phyloP scores from a whole-genome alignment of 371 early-diverging fungal species.

The Fennellomyces sp. region DNA sequence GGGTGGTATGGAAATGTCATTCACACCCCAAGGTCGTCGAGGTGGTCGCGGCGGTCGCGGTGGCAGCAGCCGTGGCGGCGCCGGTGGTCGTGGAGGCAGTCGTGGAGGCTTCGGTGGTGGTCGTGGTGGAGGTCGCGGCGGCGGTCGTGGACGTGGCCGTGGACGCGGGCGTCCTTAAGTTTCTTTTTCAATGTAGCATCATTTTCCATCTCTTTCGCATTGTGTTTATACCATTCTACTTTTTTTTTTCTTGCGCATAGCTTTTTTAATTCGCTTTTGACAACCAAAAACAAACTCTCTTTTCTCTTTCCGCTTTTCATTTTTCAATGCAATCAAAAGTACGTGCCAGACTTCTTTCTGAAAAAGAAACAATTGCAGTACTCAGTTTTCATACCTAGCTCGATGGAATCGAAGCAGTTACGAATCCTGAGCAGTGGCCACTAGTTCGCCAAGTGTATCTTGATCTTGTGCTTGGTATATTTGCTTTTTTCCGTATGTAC shows the following conservation, averaged over 20 bases:
- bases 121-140: not conserved
- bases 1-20: constrained; percentile 73
- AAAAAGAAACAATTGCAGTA: not conserved
- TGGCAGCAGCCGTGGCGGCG: not conserved
- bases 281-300: not conserved
- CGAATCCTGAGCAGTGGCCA: constrained; percentile 10
- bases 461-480: constrained; percentile 10
- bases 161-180: constrained; percentile 2
- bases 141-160: not conserved
- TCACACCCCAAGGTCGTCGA: constrained; percentile 35
- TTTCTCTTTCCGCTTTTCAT: not conserved
- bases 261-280: no score
- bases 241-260: not conserved
- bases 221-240: not conserved
- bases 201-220: not conserved
- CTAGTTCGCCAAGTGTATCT: constrained; percentile 13
- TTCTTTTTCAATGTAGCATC: constrained; percentile 1
- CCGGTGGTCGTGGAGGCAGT: not conserved
- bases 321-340: not conserved
- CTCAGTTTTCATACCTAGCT: no score
- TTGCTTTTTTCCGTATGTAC: not conserved
- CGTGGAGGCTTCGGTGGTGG: not conserved
- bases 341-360: not conserved
- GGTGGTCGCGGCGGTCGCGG: constrained; percentile 2
- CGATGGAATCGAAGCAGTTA: constrained; percentile 1